phyloP scores from a whole-genome alignment of 2,329 filamentous ascomycete genomes.

The Verticillium klebahnii region DNA sequence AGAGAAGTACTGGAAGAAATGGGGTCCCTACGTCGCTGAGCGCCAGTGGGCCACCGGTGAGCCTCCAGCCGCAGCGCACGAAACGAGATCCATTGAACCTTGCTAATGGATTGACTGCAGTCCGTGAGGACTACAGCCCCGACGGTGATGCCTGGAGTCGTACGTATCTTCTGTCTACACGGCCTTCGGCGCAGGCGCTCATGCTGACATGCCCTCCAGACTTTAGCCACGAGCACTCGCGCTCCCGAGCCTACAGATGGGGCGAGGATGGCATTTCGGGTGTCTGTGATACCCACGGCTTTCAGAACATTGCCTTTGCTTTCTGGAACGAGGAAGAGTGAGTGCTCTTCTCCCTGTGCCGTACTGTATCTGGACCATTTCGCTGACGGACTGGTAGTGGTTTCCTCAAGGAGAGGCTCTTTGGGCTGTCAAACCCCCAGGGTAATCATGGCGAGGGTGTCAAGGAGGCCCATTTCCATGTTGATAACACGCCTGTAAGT shows the following conservation, averaged over 20 bases:
- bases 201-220: slow-evolving; percentile 46
- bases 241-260: slow-evolving; percentile 87
- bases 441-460: slow-evolving; percentile 96
- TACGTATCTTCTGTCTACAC: slow-evolving; percentile 42
- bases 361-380: not conserved
- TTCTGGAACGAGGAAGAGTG: slow-evolving; percentile 99
- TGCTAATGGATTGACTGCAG: slow-evolving; percentile 36
- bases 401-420: slow-evolving; percentile 91
- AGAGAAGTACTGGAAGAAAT: slow-evolving; percentile 95
- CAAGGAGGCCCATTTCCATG: slow-evolving; percentile 94
- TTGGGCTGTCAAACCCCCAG: slow-evolving; percentile 92
- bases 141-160: slow-evolving; percentile 95
- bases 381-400: slow-evolving; percentile 47
- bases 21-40: slow-evolving; percentile 91
- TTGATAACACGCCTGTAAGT: slow-evolving; percentile 81
- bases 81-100: slow-evolving; percentile 7
- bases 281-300: slow-evolving; percentile 83
- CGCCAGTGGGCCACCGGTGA: slow-evolving; percentile 91
- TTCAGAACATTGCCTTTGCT: slow-evolving; percentile 89
- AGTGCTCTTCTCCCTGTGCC: slow-evolving; percentile 19
- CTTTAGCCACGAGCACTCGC: slow-evolving; percentile 89
- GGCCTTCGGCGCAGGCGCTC: slow-evolving; percentile 1
- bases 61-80: slow-evolving; percentile 18
- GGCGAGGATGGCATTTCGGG: slow-evolving; percentile 96
- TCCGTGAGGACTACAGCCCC: slow-evolving; percentile 85